Evolutionary conservation across 1,284 basidiomycete genomes (phyloP), one percentile per base, ranked within the genome.

Genomic region (Agaricales sp.): DNA sequence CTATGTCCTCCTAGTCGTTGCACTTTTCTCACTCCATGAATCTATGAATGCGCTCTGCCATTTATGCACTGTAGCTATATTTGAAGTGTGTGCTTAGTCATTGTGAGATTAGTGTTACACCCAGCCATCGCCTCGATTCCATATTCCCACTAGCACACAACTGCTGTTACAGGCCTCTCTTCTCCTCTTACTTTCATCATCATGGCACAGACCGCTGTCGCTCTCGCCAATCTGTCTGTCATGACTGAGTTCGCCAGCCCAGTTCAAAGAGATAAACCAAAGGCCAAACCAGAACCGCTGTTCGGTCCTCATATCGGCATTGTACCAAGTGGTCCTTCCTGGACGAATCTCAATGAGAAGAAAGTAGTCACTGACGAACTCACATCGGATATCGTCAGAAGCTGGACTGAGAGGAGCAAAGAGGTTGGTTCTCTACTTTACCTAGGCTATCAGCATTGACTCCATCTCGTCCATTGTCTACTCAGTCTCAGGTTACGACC

Each of bases 391-490:
- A 73, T 87, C 43, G 82, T 94, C 54, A 83, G 78, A 61, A 65
- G 67, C 16, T 94, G 91, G 91, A 78, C 92, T 20, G 80, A 82
- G 50, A 87, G 80, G 68, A 87, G 82, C 65, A 92, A 90, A 68
- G 81, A 89, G 74, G 88, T 90, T 53, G 58, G 70, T 57, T 11
- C 20, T 18, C 20, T 58, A 11, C 41, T 30, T n/a, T n/a, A n/a
- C n/a, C n/a, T n/a, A n/a, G n/a, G n/a, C n/a, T n/a, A n/a, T n/a
- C n/a, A n/a, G n/a, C n/a, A n/a, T n/a, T n/a, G n/a, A n/a, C 2
- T 16, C 48, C 35, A n/a, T 30, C 21, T 41, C 12, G 20, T 45
- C n/a, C 20, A 23, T 19, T 46, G 49, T 25, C 23, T 4, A 53
- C 90, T 86, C 65, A 78, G 13, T 74, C 82, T 6, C 85, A 91